Evolutionary conservation across 352 stramenopile genomes (phyloP).

Genomic region (Globisporangium paddicum): DNA sequence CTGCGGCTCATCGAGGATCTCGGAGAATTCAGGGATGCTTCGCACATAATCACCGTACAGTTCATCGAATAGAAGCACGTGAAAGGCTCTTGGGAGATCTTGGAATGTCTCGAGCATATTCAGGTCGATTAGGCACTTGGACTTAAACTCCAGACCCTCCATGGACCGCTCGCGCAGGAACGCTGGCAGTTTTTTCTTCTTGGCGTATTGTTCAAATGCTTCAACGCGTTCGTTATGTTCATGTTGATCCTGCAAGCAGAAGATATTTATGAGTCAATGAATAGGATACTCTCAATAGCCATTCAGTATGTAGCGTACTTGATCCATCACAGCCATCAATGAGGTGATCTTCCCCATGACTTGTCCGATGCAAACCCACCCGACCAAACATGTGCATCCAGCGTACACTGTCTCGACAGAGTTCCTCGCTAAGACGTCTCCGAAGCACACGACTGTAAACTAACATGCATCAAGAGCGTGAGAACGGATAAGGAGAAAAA

Average conservation of each 20-base stretch:
- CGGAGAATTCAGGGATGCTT: conserved; percentile 12
- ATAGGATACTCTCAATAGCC: background rate
- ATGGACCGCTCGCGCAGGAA: conserved; percentile 18
- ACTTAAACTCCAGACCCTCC: conserved; percentile 18
- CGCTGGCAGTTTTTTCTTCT: conserved; percentile 15
- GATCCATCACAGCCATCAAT: conserved; percentile 19
- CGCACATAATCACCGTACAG: conserved; percentile 18
- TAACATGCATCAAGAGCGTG: background rate
- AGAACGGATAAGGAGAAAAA: background rate
- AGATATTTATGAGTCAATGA: background rate
- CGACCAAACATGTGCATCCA: conserved; percentile 14
- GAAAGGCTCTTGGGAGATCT: conserved; percentile 13
- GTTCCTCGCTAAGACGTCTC: conserved; percentile 18
- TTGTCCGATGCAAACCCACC: conserved; percentile 24
- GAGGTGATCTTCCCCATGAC: conserved; percentile 23
- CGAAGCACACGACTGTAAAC: conserved; percentile 29
- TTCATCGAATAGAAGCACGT: conserved; percentile 19
- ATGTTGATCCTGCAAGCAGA: conserved; percentile 6
- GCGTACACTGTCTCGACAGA: conserved; percentile 17
- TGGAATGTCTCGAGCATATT: conserved; percentile 14
- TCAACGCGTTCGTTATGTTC: conserved; percentile 23
- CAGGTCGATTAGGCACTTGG: conserved; percentile 17
- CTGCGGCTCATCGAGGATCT: conserved; percentile 11
- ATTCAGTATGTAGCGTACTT: conserved; percentile 1
- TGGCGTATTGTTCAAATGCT: conserved; percentile 24